Conservation (phyloP, 2,329 filamentous ascomycete genomes). For the Xylaria sp. region DNA sequence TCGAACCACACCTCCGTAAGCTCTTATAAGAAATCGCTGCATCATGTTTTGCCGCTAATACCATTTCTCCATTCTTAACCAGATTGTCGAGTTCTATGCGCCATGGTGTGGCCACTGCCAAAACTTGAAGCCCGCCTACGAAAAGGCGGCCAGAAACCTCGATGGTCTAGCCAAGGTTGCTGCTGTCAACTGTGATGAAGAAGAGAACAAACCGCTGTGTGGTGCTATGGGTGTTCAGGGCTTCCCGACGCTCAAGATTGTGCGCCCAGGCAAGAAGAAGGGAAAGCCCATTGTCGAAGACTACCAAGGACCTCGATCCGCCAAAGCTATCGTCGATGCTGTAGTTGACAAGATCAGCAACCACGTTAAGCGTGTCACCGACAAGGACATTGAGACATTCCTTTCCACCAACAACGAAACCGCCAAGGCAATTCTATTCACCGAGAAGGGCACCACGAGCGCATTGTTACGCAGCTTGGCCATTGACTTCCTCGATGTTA, state of each 20-base stretch:
- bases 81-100: conserved; percentile 83
- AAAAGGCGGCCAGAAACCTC: conserved; percentile 85
- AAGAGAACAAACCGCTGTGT: conserved; percentile 84
- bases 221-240: conserved; percentile 81
- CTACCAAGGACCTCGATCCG: conserved; percentile 76
- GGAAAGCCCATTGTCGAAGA: conserved; percentile 79
- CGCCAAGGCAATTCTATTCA: conserved; percentile 86
- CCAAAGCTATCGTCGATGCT: conserved; percentile 82
- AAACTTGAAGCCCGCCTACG: conserved; percentile 91
- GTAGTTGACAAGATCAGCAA: conserved; percentile 87
- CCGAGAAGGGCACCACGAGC: conserved; percentile 84
- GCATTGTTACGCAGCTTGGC: conserved; percentile 77
- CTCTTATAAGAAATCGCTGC: no score
- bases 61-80: neutral
- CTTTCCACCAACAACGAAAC: conserved; percentile 59
- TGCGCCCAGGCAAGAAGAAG: conserved; percentile 67
- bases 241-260: conserved; percentile 93
- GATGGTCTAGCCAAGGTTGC: conserved; percentile 92
- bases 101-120: conserved; percentile 98
- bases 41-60: conserved; percentile 1
- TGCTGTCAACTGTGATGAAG: conserved; percentile 91
- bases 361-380: conserved; percentile 74
- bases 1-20: conserved; percentile 86
- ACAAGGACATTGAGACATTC: conserved; percentile 74
- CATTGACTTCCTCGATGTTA: conserved; percentile 79